These are phyloP conservation scores for Wickerhamomyces kurtzmanii DNA, from an alignment of 805 yeast genomes.

Conservation along the genomic window DNA sequence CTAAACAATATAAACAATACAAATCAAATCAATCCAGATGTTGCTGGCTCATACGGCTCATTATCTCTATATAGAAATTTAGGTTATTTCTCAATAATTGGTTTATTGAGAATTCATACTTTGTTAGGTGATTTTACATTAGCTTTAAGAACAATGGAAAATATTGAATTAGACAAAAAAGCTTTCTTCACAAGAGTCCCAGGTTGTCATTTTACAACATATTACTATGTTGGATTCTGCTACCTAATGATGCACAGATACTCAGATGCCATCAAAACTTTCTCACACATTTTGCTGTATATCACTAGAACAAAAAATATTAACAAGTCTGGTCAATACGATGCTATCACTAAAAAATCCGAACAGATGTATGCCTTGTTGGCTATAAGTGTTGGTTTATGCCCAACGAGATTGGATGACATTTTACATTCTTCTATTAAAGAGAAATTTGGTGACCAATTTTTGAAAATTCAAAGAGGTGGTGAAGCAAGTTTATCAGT, in stretches of 20 bases:
- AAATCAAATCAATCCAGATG: constrained; percentile 10
- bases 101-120: constrained; percentile 38
- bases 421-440: constrained; percentile 30
- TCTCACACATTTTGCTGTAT: constrained; percentile 35
- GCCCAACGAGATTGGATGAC: constrained; percentile 38
- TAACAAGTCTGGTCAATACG: constrained; percentile 32
- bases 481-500: constrained; percentile 28
- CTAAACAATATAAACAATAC: constrained; percentile 3
- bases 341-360: constrained; percentile 33
- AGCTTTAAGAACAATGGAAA: constrained; percentile 38
- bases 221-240: constrained; percentile 41
- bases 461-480: constrained; percentile 29
- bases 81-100: constrained; percentile 39
- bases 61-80: constrained; percentile 31
- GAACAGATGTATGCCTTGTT: constrained; percentile 43
- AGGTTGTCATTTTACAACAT: constrained; percentile 39
- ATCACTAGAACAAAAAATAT: constrained; percentile 34
- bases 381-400: constrained; percentile 33
- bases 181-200: constrained; percentile 37
- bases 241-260: constrained; percentile 40
- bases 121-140: constrained; percentile 37
- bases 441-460: constrained; percentile 37
- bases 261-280: constrained; percentile 38
- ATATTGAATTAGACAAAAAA: constrained; percentile 33
- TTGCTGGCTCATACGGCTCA: constrained; percentile 34